Conservation (phyloP, 352 stramenopile genomes). For the Globisporangium alternatum region DNA sequence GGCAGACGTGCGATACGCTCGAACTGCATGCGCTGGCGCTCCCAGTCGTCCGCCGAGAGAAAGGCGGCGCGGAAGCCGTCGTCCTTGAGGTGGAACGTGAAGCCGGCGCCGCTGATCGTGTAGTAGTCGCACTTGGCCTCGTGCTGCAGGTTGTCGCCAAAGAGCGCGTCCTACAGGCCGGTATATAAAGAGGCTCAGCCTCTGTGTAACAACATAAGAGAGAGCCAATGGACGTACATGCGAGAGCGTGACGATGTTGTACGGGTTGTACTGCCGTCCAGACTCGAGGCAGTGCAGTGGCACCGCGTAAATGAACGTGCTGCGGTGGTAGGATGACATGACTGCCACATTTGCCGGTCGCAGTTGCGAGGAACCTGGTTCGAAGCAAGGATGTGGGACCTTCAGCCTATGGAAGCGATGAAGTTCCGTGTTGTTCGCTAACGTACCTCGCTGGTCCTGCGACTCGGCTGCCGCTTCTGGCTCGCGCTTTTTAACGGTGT, state of each 20-base stretch:
- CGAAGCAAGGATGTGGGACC: neutral
- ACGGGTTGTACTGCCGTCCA: constrained; percentile 53
- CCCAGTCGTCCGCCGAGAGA: constrained; percentile 42
- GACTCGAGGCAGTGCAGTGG: constrained; percentile 52
- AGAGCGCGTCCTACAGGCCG: neutral
- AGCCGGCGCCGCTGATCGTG: constrained; percentile 51
- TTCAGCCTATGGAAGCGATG: neutral
- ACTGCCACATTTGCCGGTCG: neutral
- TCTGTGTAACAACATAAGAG: neutral
- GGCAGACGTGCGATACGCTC: constrained; percentile 26
- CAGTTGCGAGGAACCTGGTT: neutral
- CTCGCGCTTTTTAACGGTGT: neutral
- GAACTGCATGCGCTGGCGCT: constrained; percentile 51
- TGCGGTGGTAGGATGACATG: constrained; percentile 19
- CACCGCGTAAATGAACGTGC: constrained; percentile 70
- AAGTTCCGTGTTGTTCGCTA: neutral
- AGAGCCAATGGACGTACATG: constrained; percentile 31
- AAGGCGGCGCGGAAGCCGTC: constrained; percentile 45
- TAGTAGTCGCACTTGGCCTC: constrained; percentile 62
- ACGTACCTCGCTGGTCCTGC: neutral
- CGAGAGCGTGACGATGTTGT: constrained; percentile 57
- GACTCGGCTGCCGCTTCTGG: neutral
- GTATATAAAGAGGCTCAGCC: neutral
- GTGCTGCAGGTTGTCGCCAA: constrained; percentile 20
- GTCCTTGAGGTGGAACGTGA: constrained; percentile 60